Base-by-base conservation (phyloP, 179 eudicot genomes). In the Nepenthes alata region DNA sequence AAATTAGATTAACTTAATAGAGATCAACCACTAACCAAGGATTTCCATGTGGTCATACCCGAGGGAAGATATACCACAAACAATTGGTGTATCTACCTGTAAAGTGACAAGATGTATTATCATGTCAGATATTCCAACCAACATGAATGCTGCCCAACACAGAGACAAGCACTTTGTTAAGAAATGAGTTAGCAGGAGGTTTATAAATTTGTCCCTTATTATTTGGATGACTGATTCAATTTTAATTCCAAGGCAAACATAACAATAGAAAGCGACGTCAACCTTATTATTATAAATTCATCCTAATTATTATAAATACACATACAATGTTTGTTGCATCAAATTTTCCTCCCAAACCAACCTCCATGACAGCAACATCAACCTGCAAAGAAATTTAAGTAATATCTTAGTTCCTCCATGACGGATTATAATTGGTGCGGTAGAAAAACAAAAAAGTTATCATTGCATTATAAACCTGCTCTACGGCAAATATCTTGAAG, bases 31-130 rank as follows among this genome's bases (percentile, higher is more conserved):
- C 99, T 82, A 71, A 94, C 99, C 99, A 72, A 94, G 95, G 67
- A 94, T 94, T 84, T 94, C 99, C 88, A 91, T 82, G 84, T 90
- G 99, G 81, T 94, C 99, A 74, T 80, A 94, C 74, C 99, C 99
- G 11, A 94, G 89, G 57, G 99, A 94, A 57, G 99, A 70, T 78
- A 94, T 79, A 60, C 99, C 97, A 76, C 99, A 94, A 39, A 94
- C 99, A 65, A 88, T 71, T 25, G 99, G 99, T 58, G 69, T 64
- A 68, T 94, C 78, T 51, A 91, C 96, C 99, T 94, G 89, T 76
- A 76, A 75, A 60, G 59, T 59, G 47, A 65, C 54, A 61, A 35
- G 47, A 71, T 12, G 34, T 34, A 67, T 68, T 14, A 34, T 37
- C 53, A 67, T 9, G 8, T 60, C 15, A 65, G 4, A 35, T 14